Conservation (phyloP, 1,139 yeast species). For the Lodderomyces jiufengensis region DNA sequence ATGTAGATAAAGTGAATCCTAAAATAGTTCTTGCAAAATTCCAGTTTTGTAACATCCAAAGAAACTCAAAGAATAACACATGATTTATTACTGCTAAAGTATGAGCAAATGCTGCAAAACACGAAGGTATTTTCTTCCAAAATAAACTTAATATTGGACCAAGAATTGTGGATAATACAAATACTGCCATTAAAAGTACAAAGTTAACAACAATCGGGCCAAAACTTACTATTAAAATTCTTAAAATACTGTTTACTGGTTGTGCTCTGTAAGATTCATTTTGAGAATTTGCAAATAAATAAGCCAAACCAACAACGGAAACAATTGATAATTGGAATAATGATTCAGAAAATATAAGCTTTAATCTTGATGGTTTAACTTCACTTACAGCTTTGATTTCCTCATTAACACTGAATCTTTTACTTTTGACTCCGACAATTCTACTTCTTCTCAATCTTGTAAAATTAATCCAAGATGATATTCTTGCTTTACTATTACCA, state of each 20-base stretch:
- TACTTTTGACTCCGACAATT: conserved; percentile 41
- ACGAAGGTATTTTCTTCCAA: conserved; percentile 37
- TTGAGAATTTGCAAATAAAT: conserved; percentile 44
- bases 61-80: conserved; percentile 42
- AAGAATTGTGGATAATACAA: conserved; percentile 36
- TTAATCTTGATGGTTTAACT: conserved; percentile 37
- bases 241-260: conserved; percentile 32
- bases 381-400: conserved; percentile 28
- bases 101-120: conserved; percentile 45
- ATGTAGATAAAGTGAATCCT: conserved; percentile 40
- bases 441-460: conserved; percentile 38
- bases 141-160: conserved; percentile 46
- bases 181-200: conserved; percentile 33
- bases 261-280: conserved; percentile 27
- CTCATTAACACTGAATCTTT: conserved; percentile 18
- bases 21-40: conserved; percentile 45
- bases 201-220: conserved; percentile 49
- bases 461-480: conserved; percentile 42
- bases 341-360: conserved; percentile 30
- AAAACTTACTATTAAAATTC: conserved; percentile 41
- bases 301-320: conserved; percentile 34
- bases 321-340: conserved; percentile 27
- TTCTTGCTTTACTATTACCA: conserved; percentile 35
- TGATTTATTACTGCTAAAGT: conserved; percentile 40
- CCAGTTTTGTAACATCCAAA: conserved; percentile 55